Conservation (phyloP, 163 green algal genomes). For the Scenedesmus sp. region DNA sequence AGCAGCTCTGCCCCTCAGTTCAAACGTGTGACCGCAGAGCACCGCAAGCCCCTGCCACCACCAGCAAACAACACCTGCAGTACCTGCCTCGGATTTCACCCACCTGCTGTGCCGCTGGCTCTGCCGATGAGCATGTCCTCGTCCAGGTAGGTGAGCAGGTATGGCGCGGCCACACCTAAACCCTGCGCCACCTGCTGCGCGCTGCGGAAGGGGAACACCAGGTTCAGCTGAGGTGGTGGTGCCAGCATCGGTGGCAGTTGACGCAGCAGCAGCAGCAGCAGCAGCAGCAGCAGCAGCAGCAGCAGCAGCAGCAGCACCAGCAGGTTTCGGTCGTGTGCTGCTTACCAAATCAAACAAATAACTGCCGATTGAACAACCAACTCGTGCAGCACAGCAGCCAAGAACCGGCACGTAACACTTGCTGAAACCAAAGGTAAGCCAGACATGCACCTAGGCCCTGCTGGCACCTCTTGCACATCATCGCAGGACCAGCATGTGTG, state of each 20-base stretch:
- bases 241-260: neutral
- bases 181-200: constrained; percentile 58
- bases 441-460: too few relatives aligned
- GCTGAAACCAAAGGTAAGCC: too few relatives aligned
- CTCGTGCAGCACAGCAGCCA: too few relatives aligned
- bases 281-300: neutral
- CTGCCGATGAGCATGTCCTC: constrained; percentile 87
- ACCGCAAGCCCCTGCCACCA: neutral
- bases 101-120: constrained; percentile 61
- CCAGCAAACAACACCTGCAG: too few relatives aligned
- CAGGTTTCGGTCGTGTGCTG: neutral
- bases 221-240: constrained; percentile 51
- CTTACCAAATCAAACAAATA: neutral
- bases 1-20: too few relatives aligned
- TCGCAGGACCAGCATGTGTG: too few relatives aligned
- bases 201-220: constrained; percentile 65
- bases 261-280: neutral
- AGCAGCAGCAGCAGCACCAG: neutral
- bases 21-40: too few relatives aligned
- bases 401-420: too few relatives aligned
- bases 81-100: neutral
- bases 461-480: too few relatives aligned
- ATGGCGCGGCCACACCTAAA: constrained; percentile 61
- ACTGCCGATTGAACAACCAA: too few relatives aligned
- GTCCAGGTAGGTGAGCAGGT: constrained; percentile 88